Evolutionary conservation across 805 yeast species (phyloP).

Genomic region (Maudiozyma bulderi): DNA sequence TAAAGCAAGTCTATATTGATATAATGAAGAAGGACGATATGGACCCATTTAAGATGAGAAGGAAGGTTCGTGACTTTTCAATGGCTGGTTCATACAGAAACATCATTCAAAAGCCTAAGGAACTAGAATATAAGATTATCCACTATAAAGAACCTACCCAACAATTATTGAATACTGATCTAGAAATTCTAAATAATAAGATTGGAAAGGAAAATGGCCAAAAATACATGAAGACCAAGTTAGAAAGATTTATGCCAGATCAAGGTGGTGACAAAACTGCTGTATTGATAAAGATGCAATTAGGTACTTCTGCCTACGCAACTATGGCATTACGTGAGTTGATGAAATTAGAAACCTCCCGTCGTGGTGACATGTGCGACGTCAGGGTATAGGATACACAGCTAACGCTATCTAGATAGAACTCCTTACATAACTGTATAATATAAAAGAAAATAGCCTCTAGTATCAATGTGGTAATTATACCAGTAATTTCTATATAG

Average conservation of each 20-base stretch:
- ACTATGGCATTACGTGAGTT: constrained; percentile 95
- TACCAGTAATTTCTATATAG: background rate
- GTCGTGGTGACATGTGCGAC: constrained; percentile 40
- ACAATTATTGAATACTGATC: constrained; percentile 72
- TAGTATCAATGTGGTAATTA: background rate
- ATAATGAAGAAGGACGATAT: constrained; percentile 74
- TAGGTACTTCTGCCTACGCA: constrained; percentile 86
- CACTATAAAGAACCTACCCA: constrained; percentile 56
- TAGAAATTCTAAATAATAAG: constrained; percentile 40
- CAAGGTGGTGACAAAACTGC: constrained; percentile 49
- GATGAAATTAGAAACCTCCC: constrained; percentile 65
- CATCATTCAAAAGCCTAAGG: constrained; percentile 55
- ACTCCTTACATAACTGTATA: background rate
- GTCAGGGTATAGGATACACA: constrained; percentile 19
- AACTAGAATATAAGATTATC: constrained; percentile 52
- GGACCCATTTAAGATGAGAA: constrained; percentile 76
- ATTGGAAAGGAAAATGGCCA: constrained; percentile 27
- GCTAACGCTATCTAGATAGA: too few species aligned
- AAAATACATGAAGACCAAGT: constrained; percentile 23
- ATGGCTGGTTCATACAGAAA: constrained; percentile 83
- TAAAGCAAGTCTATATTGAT: constrained; percentile 53
- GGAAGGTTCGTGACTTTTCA: constrained; percentile 82
- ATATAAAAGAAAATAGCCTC: background rate
- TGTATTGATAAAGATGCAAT: constrained; percentile 61
- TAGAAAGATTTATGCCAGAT: constrained; percentile 27